Conservation (phyloP, 148 eudicot species). For the Camellia sinensis region DNA sequence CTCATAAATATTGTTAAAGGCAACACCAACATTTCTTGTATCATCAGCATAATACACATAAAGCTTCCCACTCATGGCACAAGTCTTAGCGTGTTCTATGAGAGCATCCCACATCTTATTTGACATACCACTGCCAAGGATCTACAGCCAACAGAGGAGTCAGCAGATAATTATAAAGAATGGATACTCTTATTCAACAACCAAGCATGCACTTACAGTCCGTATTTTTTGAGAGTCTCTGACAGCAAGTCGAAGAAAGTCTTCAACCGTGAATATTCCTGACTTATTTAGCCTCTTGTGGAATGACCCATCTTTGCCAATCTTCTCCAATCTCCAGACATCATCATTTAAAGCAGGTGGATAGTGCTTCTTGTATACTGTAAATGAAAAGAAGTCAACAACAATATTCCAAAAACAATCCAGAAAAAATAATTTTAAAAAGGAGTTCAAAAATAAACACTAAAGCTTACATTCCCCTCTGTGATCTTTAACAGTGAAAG, state of each 20-base stretch:
- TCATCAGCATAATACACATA: conserved; percentile 85
- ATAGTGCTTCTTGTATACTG: conserved; percentile 97
- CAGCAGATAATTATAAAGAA: conserved; percentile 1
- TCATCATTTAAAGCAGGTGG: conserved; percentile 95
- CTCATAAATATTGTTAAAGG: conserved; percentile 82
- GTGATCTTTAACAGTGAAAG: conserved; percentile 93
- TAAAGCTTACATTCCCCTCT: conserved; percentile 84
- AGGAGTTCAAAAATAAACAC: not conserved
- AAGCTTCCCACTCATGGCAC: conserved; percentile 78
- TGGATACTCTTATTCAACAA: not conserved
- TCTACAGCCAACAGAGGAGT: conserved; percentile 40
- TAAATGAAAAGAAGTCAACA: conserved; percentile 12
- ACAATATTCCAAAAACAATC: not conserved
- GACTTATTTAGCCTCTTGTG: conserved; percentile 75
- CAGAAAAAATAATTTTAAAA: not conserved
- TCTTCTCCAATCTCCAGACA: conserved; percentile 98
- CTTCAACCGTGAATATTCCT: conserved; percentile 67
- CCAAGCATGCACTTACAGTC: conserved; percentile 47
- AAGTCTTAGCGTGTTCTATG: conserved; percentile 90
- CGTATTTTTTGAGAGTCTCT: conserved; percentile 74
- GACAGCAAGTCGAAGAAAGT: conserved; percentile 88
- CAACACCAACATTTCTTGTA: conserved; percentile 67
- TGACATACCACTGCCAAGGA: conserved; percentile 97
- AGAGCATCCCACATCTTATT: conserved; percentile 99
- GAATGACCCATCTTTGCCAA: conserved; percentile 97